Base-by-base conservation (phyloP, 2,329 filamentous ascomycete genomes). In the Graphium sp. region DNA sequence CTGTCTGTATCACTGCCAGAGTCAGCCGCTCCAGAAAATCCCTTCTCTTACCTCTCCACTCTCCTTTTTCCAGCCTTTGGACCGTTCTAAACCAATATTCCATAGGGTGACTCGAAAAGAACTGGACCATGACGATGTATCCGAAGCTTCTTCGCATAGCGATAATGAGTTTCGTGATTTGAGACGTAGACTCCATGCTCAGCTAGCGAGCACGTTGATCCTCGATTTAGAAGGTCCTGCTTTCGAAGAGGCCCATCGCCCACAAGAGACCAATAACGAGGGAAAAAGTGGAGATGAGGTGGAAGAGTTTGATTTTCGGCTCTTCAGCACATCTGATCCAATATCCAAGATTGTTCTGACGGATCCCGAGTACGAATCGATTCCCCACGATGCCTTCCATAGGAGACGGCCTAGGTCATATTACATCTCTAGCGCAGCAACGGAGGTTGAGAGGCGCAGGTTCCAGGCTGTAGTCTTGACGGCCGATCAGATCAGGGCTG, bases 301-400 rank as follows among this genome's bases (percentile, higher is more conserved):
- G 10, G 40, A 49, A 10, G 56, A 58, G 29, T 73, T 70, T 37
- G 55, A 61, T 30, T 74, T 74, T 41, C 56, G 64, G 7, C 56
- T 75, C 17, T 75, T 75, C 42, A 57, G 58, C 35, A 52, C 53
- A 24, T 48, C 58, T 12, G 48, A 46, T 5, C 47, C 54, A 3
- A 45, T 51, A 2, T 53, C 56, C 29, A 71, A 60, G 33, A 56
- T 75, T 12, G 46, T 70, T 3, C 49, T 74, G 12, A 48, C 55
- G 13, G 48, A 56, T 21, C 53, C 60, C 16, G 47, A 45, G n/a
- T 43, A 39, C 4, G 36, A 32, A 13, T 32, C 36, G 7, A 32
- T 40, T 4, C 52, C 53, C 6, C 44, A 52, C 9, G 58, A 57
- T 9, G 48, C 32, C 3, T 35, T 58, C 17, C 24, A 46, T 12